Percentiles rank a stretch among this genome's conserved stretches.
These are phyloP conservation scores for Monilinia laxa DNA, from an alignment of 2,329 filamentous ascomycete species.

Conservation along the genomic window DNA sequence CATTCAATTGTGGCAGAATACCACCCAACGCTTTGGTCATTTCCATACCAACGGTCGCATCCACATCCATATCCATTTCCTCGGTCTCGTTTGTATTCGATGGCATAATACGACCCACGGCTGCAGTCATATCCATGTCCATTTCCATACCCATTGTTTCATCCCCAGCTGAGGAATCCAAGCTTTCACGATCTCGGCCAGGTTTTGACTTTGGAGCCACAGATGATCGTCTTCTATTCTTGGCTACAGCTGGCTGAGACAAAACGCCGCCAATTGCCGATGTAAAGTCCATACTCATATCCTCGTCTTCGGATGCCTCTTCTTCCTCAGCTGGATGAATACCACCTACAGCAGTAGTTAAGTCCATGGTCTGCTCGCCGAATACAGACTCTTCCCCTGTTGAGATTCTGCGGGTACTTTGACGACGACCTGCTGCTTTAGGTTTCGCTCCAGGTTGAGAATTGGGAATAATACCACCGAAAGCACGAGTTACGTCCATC, in stretches of 20 bases:
- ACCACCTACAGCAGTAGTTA: constrained; percentile 56
- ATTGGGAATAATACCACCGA: constrained; percentile 70
- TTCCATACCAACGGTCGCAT: constrained; percentile 56
- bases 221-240: constrained; percentile 28
- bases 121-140: constrained; percentile 44
- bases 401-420: constrained; percentile 43
- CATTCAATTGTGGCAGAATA: constrained; percentile 48
- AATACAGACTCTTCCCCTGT: constrained; percentile 36
- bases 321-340: constrained; percentile 45
- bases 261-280: constrained; percentile 61
- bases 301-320: constrained; percentile 52
- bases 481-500: constrained; percentile 87
- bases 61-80: constrained; percentile 43
- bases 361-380: constrained; percentile 51
- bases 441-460: constrained; percentile 38
- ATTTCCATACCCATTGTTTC: constrained; percentile 37
- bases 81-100: constrained; percentile 46
- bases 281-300: constrained; percentile 79
- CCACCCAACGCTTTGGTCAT: constrained; percentile 59
- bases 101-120: constrained; percentile 47
- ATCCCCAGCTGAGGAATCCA: constrained; percentile 35
- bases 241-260: constrained; percentile 42
- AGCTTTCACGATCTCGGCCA: constrained; percentile 42
- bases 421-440: constrained; percentile 36
- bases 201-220: constrained; percentile 25